phyloP scores from a whole-genome alignment of 164 flowering plant species.

The Echeveria elegans region DNA sequence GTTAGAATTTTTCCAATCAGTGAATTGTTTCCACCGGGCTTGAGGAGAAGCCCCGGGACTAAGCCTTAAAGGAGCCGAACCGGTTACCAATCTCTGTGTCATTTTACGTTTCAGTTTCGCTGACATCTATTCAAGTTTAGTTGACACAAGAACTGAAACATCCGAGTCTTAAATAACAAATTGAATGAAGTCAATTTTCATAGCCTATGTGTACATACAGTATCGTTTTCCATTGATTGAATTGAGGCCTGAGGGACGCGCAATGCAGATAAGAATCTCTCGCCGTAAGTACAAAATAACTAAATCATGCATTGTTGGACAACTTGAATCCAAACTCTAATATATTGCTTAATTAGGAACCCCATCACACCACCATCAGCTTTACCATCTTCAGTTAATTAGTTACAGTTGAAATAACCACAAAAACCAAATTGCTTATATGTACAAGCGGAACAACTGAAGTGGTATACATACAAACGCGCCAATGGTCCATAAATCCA shows the following conservation, averaged over 20 bases:
- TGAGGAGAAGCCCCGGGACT: too few relatives aligned
- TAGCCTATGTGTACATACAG: background rate
- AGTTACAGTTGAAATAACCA: background rate
- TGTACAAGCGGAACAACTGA: background rate
- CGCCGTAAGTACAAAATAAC: background rate
- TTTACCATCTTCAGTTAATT: background rate
- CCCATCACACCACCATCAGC: background rate
- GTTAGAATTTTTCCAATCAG: too few relatives aligned
- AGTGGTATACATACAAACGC: too few relatives aligned
- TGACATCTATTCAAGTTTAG: too few relatives aligned
- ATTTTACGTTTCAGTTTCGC: too few relatives aligned
- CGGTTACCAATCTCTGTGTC: too few relatives aligned
- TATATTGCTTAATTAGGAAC: background rate
- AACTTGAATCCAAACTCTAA: background rate
- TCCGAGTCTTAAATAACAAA: too few relatives aligned
- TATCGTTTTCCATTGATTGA: background rate
- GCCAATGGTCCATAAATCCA: background rate
- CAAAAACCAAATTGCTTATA: background rate
- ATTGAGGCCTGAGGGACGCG: background rate
- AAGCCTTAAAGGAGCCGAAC: too few relatives aligned
- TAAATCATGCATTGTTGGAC: background rate
- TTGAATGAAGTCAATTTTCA: conserved; percentile 1
- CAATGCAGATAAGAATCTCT: background rate
- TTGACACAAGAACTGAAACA: too few relatives aligned
- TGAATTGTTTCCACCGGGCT: too few relatives aligned